Base-by-base conservation (phyloP, 352 stramenopile genomes). In the Saprolegnia diclina region DNA sequence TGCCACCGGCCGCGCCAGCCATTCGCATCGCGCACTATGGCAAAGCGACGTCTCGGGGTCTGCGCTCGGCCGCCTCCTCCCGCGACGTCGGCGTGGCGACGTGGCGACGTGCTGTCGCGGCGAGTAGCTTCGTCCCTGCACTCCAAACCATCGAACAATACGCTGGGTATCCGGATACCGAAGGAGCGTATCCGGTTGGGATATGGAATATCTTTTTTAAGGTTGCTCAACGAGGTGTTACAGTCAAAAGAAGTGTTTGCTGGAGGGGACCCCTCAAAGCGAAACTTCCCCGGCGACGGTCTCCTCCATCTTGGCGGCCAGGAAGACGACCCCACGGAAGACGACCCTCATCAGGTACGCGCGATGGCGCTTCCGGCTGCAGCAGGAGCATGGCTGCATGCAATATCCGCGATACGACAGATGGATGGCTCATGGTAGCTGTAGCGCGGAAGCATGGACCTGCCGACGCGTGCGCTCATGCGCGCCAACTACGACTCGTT, bases 401-500 rank as follows among this genome's bases (percentile, higher is more conserved):
- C 6, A 50, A 16, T 26, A 24, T 64, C 19, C 19, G 32, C 24
- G 32, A 22, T 37, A 4, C 16, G 48, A 26, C 26, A n/a, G 29
- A 22, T 45, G 55, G 18, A 35, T 35, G 29, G 29, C 29, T 35
- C 29, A 35, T 35, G 29, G 22, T 26, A 11, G 21, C n/a, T 22
- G 19, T 18, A 24, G 29, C 55, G 40, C 21, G 21, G 16, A 16
- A 64, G 16, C 35, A 66, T 66, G 57, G 57, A 66, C 50, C 50
- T 66, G 40, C 57, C 57, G 29, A 66, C 57, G 19, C 48, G 50
- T 19, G 37, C 57, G n/a, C 48, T 66, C 35, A 66, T 66, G 57
- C 48, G 50, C 21, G 57, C 50, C 40, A 42, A 48, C 19, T 66
- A 66, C 38, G 79, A 85, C 3, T 81, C 92, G 64, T 96, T 96